phyloP scores from a whole-genome alignment of 1,284 basidiomycete species.

The Trametes versicolor region DNA sequence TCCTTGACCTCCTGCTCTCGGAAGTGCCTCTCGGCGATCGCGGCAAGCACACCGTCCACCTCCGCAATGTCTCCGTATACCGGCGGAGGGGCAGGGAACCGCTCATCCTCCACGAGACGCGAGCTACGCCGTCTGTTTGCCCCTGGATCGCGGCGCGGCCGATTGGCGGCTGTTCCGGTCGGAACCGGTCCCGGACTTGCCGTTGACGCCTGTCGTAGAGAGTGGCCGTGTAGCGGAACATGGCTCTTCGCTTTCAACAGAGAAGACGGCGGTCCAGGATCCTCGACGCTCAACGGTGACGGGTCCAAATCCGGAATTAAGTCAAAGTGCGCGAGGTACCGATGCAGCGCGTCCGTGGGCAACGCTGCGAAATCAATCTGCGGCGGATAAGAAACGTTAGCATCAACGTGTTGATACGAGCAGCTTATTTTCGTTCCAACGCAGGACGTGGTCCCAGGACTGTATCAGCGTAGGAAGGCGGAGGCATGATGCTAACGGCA shows the following conservation, averaged over 20 bases:
- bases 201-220: constrained; percentile 43
- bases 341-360: constrained; percentile 65
- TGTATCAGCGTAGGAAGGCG: constrained; percentile 8
- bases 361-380: constrained; percentile 79
- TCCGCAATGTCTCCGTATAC: constrained; percentile 75
- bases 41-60: constrained; percentile 69
- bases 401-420: constrained; percentile 16
- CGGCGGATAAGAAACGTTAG: constrained; percentile 20
- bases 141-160: constrained; percentile 69
- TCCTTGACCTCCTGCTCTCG: constrained; percentile 69
- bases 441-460: neutral
- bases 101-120: constrained; percentile 71
- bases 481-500: constrained; percentile 13
- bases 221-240: constrained; percentile 50
- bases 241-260: constrained; percentile 54
- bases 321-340: constrained; percentile 76
- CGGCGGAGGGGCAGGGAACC: constrained; percentile 52
- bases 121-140: constrained; percentile 71
- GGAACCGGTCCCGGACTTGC: constrained; percentile 45
- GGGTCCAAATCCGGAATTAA: constrained; percentile 75
- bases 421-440: constrained; percentile 9
- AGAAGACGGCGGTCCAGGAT: constrained; percentile 72
- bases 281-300: constrained; percentile 68
- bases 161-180: constrained; percentile 66
- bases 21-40: constrained; percentile 76